Conservation (phyloP, 257 asterid genomes). For the Oldenlandia corymbosa region DNA sequence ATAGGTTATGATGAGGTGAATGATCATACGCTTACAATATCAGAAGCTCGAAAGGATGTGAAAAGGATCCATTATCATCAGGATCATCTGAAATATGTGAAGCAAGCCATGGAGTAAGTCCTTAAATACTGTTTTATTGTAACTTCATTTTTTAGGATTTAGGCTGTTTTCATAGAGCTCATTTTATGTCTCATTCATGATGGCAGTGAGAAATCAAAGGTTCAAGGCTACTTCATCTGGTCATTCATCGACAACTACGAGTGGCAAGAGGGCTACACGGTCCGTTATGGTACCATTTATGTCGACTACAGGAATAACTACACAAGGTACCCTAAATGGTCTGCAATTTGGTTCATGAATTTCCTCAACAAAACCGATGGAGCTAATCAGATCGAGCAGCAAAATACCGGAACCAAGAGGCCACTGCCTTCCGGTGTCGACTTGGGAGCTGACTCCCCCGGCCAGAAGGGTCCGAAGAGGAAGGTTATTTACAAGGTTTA, state of each 20-base stretch:
- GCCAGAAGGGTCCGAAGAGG: background rate
- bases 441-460: background rate
- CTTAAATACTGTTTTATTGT: too few species aligned
- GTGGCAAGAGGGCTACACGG: constrained; percentile 12
- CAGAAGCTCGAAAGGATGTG: constrained; percentile 14
- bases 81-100: constrained; percentile 17
- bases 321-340: constrained; percentile 11
- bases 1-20: constrained; percentile 19
- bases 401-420: constrained; percentile 7
- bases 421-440: background rate
- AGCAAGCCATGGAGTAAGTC: constrained; percentile 19
- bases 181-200: too few species aligned
- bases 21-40: background rate
- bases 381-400: background rate
- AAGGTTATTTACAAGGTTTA: background rate
- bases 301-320: constrained; percentile 5
- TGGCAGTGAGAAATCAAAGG: constrained; percentile 8
- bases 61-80: constrained; percentile 12
- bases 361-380: constrained; percentile 3
- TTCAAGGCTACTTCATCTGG: constrained; percentile 3
- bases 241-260: constrained; percentile 15
- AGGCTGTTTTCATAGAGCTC: too few species aligned
- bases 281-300: constrained; percentile 10
- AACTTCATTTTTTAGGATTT: too few species aligned
- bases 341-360: constrained; percentile 18